Base-by-base conservation (phyloP, 352 stramenopile genomes). In the Pythium rhizo-oryzae region DNA sequence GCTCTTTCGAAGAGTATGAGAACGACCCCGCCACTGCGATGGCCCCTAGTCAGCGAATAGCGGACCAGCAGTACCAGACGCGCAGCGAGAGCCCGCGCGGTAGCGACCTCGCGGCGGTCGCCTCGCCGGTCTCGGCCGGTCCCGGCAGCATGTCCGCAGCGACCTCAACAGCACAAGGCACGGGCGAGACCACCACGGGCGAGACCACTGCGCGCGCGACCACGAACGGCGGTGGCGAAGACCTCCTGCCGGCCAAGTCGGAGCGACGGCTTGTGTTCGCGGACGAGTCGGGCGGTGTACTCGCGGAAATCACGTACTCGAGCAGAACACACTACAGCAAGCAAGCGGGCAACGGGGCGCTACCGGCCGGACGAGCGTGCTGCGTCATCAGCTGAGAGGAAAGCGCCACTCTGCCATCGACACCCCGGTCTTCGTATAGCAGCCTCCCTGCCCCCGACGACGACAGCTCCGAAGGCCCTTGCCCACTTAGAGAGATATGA, bases 291-390 rank as follows among this genome's bases (percentile, higher is more conserved):
- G 85, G 82, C 41, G 84, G 82, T 15, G 44, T 46, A 21, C 64
- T 92, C 11, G 75, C 80, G 15, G 83, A 92, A 61, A 83, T 91
- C 54, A 91, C 52, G 39, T 93, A 89, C 60, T 93, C 85, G 13
- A 87, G 79, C 67, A 70, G 83, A 66, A 91, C 82, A 55, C 85
- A 93, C 56, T 93, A 93, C 74, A 92, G 84, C 75, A 93, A 93
- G 52, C 84, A 92, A 60, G 60, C 71, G n/a, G 62, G 70, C 15
- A 69, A 72, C 1, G 70, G 82, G 9, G 39, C 64, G 0, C 56
- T 87, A 7, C 66, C 74, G 35, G 76, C 69, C 7, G 59, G 62
- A 4, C 74, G 74, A 37, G 75, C 51, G 5, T 89, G 80, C 59
- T 89, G 80, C 56, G 60, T 74, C 37, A 84, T 89, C 64, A 84